Conservation (phyloP, 164 flowering plant genomes). For the Vitis riparia region DNA sequence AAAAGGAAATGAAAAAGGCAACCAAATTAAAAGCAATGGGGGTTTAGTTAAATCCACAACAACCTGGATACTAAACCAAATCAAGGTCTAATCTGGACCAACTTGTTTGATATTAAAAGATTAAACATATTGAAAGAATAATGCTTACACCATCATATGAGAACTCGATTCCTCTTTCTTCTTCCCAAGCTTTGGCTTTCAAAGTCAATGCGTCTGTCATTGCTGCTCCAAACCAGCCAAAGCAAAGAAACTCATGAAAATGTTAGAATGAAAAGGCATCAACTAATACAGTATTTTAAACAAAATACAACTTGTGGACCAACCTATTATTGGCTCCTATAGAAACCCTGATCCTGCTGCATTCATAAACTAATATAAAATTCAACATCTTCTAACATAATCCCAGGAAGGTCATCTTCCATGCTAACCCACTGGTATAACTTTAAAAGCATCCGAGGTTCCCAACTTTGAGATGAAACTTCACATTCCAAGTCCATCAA, state of each 20-base stretch:
- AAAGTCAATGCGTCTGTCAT: slow-evolving; percentile 57
- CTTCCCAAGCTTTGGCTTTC: slow-evolving; percentile 61
- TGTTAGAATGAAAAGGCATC: background rate
- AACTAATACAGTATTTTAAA: background rate
- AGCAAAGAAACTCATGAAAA: background rate
- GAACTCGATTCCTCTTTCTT: slow-evolving; percentile 56
- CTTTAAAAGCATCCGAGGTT: background rate
- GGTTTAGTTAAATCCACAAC: background rate
- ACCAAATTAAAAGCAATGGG: background rate
- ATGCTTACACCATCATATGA: slow-evolving; percentile 67
- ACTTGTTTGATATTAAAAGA: background rate
- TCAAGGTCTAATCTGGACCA: background rate
- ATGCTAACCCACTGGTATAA: background rate
- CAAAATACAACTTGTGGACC: background rate
- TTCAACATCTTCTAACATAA: background rate
- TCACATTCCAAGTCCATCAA: background rate
- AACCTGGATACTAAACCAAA: background rate
- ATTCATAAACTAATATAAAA: background rate
- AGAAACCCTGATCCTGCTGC: background rate
- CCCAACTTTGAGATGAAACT: background rate
- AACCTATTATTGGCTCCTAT: background rate
- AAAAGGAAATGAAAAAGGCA: background rate
- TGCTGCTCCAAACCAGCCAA: slow-evolving; percentile 34
- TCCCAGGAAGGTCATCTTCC: background rate
- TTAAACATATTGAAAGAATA: background rate